phyloP scores from a whole-genome alignment of 805 yeast genomes.

The Schwanniomyces sp. region DNA sequence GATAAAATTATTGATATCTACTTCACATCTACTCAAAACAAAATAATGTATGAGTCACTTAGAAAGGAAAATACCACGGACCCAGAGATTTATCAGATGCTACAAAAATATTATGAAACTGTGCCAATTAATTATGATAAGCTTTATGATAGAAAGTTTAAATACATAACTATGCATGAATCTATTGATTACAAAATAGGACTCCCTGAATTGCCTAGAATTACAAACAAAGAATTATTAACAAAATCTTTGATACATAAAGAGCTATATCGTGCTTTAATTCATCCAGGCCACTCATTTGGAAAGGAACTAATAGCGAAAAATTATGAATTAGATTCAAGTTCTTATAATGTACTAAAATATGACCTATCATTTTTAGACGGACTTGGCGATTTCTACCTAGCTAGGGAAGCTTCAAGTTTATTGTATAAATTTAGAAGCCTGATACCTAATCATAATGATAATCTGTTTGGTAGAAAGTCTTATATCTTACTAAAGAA shows the following conservation, averaged over 20 bases:
- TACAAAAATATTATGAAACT: constrained; percentile 21
- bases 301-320: constrained; percentile 14
- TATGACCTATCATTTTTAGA: constrained; percentile 39
- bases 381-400: constrained; percentile 41
- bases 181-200: constrained; percentile 21
- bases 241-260: constrained; percentile 38
- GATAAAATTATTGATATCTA: constrained; percentile 33
- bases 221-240: constrained; percentile 25
- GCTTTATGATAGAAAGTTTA: constrained; percentile 17
- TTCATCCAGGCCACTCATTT: constrained; percentile 26
- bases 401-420: constrained; percentile 36
- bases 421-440: constrained; percentile 26
- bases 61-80: constrained; percentile 8
- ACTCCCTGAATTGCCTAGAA: constrained; percentile 35
- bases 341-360: constrained; percentile 21
- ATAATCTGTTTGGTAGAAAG: constrained; percentile 20
- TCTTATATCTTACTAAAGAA: constrained; percentile 28
- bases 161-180: constrained; percentile 20
- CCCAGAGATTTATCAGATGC: constrained; percentile 13
- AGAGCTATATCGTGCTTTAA: constrained; percentile 32
- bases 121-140: constrained; percentile 21
- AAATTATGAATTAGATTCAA: constrained; percentile 18
- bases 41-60: neutral
- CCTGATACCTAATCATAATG: constrained; percentile 12
- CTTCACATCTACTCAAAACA: constrained; percentile 16